A percentile compares a stretch with the other conserved stretches of the same genome.
Evolutionary conservation across 176 grass and related monocot genomes (phyloP).

Genomic region (Triticum monococcum): DNA sequence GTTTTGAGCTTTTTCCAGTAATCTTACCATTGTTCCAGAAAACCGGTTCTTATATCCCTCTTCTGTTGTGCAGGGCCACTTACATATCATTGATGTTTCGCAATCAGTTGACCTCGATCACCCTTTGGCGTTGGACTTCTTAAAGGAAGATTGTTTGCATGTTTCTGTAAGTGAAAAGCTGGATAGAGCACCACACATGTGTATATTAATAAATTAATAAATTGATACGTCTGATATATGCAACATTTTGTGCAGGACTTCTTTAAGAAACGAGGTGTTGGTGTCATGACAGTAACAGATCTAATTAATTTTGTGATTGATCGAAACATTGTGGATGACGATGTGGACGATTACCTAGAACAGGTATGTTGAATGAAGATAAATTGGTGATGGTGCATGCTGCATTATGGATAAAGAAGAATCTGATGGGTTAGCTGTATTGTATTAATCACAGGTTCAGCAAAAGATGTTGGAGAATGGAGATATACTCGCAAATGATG

Average conservation of each 20-base stretch:
- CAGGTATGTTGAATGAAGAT: constrained; percentile 39
- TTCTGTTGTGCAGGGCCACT: constrained; percentile 66
- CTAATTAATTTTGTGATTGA: constrained; percentile 93
- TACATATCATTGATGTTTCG: constrained; percentile 98
- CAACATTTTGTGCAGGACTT: constrained; percentile 54
- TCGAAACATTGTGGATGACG: constrained; percentile 69
- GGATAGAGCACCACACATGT: too few relatives aligned
- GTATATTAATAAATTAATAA: neutral
- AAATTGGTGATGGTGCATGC: too few relatives aligned
- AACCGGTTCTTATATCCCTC: neutral
- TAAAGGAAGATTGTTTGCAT: constrained; percentile 98
- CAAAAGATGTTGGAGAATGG: constrained; percentile 79
- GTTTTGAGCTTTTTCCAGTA: neutral
- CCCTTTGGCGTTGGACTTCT: constrained; percentile 73
- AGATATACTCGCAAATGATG: constrained; percentile 47
- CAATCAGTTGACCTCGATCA: constrained; percentile 95
- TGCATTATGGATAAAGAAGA: neutral
- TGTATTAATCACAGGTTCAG: constrained; percentile 59
- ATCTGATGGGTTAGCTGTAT: constrained; percentile 16
- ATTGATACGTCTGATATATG: neutral
- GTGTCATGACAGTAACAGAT: constrained; percentile 68
- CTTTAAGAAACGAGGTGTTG: constrained; percentile 83
- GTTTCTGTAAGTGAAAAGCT: constrained; percentile 65
- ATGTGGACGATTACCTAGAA: constrained; percentile 80
- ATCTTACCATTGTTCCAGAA: neutral